Evolutionary conservation across 1,284 basidiomycete genomes (phyloP).

Genomic region (Malassezia cuniculi): DNA sequence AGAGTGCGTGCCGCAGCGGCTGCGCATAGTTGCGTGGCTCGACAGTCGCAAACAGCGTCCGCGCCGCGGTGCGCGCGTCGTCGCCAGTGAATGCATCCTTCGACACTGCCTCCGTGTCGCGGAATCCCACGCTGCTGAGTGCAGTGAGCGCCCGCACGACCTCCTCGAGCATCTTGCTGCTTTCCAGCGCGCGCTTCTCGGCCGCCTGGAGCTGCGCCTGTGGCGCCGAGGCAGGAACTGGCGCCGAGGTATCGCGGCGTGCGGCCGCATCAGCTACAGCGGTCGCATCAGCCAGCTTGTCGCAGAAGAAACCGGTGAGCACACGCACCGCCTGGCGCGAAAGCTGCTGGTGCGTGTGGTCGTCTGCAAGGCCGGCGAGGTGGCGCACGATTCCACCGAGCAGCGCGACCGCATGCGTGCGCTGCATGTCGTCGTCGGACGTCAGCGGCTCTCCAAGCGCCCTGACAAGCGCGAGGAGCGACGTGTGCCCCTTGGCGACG

Average conservation of each 20-base stretch:
- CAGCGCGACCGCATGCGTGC: conserved; percentile 59
- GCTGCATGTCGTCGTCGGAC: conserved; percentile 63
- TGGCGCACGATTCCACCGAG: conserved; percentile 21
- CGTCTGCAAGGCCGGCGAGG: conserved; percentile 9
- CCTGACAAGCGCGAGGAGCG: conserved; percentile 68
- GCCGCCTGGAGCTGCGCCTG: conserved; percentile 16
- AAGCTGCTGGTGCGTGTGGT: conserved; percentile 41
- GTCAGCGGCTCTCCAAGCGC: conserved; percentile 74
- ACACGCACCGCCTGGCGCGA: conserved; percentile 64
- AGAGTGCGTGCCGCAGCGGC: conserved; percentile 67
- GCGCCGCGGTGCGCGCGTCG: conserved; percentile 58
- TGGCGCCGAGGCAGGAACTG: conserved; percentile 27
- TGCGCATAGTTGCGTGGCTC: conserved; percentile 71
- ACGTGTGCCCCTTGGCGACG: conserved; percentile 11
- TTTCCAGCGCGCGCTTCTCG: conserved; percentile 24
- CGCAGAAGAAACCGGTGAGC: conserved; percentile 66
- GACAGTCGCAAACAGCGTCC: conserved; percentile 61
- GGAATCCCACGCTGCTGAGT: conserved; percentile 45
- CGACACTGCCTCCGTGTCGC: background rate
- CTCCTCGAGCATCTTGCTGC: conserved; percentile 32
- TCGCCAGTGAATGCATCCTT: conserved; percentile 56
- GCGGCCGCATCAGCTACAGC: conserved; percentile 26
- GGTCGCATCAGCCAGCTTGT: conserved; percentile 72
- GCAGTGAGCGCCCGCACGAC: conserved; percentile 58
- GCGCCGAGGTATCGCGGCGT: conserved; percentile 21